Evolutionary conservation across 352 stramenopile species (phyloP).

Genomic region (Plasmopara muralis): DNA sequence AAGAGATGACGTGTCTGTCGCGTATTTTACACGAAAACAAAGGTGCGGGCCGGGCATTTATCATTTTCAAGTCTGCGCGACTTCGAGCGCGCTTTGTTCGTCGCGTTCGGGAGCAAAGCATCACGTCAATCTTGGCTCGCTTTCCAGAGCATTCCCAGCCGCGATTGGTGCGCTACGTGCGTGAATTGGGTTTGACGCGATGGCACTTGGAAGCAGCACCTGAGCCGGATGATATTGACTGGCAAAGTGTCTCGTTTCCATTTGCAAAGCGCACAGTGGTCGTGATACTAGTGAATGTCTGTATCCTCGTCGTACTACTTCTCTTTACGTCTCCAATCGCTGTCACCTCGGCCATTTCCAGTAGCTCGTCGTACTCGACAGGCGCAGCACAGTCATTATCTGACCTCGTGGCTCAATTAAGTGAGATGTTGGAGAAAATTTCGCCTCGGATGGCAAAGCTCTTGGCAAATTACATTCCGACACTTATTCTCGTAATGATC

Average conservation of each 20-base stretch:
- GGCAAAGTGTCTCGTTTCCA: conserved; percentile 77
- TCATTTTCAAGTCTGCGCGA: conserved; percentile 73
- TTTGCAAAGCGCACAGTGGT: conserved; percentile 71
- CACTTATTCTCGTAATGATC: conserved; percentile 84
- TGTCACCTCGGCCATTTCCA: conserved; percentile 78
- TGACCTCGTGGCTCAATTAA: conserved; percentile 54
- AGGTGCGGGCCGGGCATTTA: conserved; percentile 67
- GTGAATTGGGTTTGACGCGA: conserved; percentile 64
- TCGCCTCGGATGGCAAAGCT: conserved; percentile 79
- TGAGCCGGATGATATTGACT: conserved; percentile 81
- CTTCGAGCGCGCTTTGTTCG: conserved; percentile 72
- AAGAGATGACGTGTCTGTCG: conserved; percentile 46
- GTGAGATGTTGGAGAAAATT: conserved; percentile 46
- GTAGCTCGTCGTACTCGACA: conserved; percentile 53
- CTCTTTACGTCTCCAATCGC: conserved; percentile 81
- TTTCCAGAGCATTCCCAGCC: conserved; percentile 59
- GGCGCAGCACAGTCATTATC: conserved; percentile 57
- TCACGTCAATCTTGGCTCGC: conserved; percentile 65
- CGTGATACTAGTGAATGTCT: conserved; percentile 67
- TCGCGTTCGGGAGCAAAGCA: conserved; percentile 64
- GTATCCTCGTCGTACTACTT: conserved; percentile 66
- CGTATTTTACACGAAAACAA: conserved; percentile 61
- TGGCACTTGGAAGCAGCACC: conserved; percentile 73
- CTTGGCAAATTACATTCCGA: conserved; percentile 72
- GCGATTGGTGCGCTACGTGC: conserved; percentile 63